These are phyloP conservation scores for Saprolegnia parasitica DNA, from an alignment of 352 stramenopile genomes.

Conservation along the genomic window DNA sequence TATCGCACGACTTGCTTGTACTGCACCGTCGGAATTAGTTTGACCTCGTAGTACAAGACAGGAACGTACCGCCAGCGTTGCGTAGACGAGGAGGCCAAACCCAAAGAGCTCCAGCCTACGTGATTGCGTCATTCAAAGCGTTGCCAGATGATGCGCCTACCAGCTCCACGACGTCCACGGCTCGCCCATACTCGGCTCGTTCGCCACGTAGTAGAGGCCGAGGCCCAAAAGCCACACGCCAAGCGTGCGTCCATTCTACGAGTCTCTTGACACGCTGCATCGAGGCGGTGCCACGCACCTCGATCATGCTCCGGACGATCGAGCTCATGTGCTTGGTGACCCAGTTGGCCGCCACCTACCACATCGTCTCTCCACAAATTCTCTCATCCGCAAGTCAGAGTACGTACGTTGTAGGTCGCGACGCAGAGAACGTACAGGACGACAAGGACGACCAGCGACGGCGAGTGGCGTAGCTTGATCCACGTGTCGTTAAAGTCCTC, in stretches of 20 bases:
- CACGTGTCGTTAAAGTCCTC: slow-evolving; percentile 76
- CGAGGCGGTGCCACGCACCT: slow-evolving; percentile 37
- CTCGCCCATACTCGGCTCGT: slow-evolving; percentile 47
- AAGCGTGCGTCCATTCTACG: slow-evolving; percentile 64
- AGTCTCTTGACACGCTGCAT: neutral
- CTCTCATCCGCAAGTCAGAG: no score
- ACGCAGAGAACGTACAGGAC: slow-evolving; percentile 58
- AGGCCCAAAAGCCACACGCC: slow-evolving; percentile 72
- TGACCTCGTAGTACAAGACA: neutral
- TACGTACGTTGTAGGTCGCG: slow-evolving; percentile 67
- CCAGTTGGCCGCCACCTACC: slow-evolving; percentile 57
- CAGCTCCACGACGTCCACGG: slow-evolving; percentile 65
- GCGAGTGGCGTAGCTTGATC: slow-evolving; percentile 62
- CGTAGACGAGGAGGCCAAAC: slow-evolving; percentile 73
- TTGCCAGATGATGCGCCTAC: slow-evolving; percentile 30
- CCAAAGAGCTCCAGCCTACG: slow-evolving; percentile 61
- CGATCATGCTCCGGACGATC: slow-evolving; percentile 73
- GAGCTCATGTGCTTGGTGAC: slow-evolving; percentile 79
- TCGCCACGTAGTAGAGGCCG: slow-evolving; percentile 69
- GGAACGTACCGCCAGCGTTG: slow-evolving; percentile 55
- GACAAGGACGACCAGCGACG: slow-evolving; percentile 50
- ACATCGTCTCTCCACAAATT: no score
- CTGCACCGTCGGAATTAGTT: neutral
- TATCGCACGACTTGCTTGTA: slow-evolving; percentile 27
- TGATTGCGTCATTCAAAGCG: neutral